Percentiles rank a stretch among this genome's conserved stretches.
Evolutionary conservation across 495 filamentous ascomycete species (phyloP).

Genomic region (Melanomma pulvis-pyrius): DNA sequence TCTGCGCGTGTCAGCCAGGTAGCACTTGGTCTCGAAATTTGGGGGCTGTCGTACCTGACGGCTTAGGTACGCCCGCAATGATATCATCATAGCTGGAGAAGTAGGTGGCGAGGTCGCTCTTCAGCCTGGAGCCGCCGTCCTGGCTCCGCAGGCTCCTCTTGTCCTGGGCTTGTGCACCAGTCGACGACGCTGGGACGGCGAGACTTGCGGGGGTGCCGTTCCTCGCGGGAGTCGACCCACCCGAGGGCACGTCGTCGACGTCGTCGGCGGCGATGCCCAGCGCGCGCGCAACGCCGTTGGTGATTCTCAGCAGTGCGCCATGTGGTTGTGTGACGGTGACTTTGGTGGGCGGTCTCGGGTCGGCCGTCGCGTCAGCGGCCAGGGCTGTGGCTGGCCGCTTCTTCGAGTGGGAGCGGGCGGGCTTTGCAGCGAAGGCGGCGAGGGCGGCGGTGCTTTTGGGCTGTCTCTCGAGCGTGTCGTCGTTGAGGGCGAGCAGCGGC

Average conservation of each 20-base stretch:
- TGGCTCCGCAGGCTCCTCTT: conserved; percentile 50
- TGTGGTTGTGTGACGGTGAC: conserved; percentile 43
- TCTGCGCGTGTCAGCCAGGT: conserved; percentile 47
- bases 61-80: conserved; percentile 76
- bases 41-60: conserved; percentile 62
- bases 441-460: not conserved
- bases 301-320: conserved; percentile 40
- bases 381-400: conserved; percentile 31
- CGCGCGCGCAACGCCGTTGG: conserved; percentile 41
- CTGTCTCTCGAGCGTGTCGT: conserved; percentile 6
- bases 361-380: conserved; percentile 15
- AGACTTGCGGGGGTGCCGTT: conserved; percentile 18
- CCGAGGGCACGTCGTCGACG: conserved; percentile 36
- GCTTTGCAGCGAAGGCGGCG: not conserved
- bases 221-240: conserved; percentile 24
- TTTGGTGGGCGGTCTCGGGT: conserved; percentile 42
- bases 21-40: not conserved
- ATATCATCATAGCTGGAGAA: conserved; percentile 91
- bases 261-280: conserved; percentile 36
- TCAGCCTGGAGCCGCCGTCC: conserved; percentile 61
- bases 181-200: conserved; percentile 16
- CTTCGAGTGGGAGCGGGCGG: conserved; percentile 18
- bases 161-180: conserved; percentile 34
- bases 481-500: conserved; percentile 10
- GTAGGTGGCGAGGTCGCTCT: conserved; percentile 85